These are phyloP conservation scores for Streptanthus diversifolius DNA, from an alignment of 345 rosid genomes.

Conservation along the genomic window DNA sequence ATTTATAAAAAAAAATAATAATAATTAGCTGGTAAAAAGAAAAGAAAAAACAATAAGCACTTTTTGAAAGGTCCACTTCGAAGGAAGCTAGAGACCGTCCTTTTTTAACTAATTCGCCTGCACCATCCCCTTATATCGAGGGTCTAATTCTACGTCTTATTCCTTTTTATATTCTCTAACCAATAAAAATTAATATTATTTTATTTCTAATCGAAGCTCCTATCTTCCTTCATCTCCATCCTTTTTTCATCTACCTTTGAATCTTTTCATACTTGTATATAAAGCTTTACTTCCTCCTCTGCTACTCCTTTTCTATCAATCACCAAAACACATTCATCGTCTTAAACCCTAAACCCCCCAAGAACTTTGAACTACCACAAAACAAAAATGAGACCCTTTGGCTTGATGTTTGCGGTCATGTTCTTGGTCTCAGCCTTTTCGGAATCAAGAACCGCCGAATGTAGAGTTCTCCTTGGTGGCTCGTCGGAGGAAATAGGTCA, in stretches of 20 bases:
- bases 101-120: conserved; percentile 35
- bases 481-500: conserved; percentile 2
- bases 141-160: conserved; percentile 35
- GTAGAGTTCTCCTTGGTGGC: conserved; percentile 34
- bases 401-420: conserved; percentile 33
- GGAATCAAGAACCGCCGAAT: conserved; percentile 31
- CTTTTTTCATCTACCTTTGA: conserved; percentile 42
- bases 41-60: conserved; percentile 24
- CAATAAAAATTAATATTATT: background rate
- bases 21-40: conserved; percentile 9
- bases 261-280: conserved; percentile 33
- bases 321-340: conserved; percentile 30
- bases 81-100: conserved; percentile 50
- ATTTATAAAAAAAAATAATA: background rate
- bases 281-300: conserved; percentile 34
- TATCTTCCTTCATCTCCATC: conserved; percentile 35
- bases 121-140: conserved; percentile 39
- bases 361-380: background rate
- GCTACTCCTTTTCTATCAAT: conserved; percentile 33
- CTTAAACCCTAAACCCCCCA: conserved; percentile 22
- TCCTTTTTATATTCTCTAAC: conserved; percentile 36
- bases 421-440: conserved; percentile 36
- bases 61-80: conserved; percentile 32
- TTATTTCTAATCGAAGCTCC: background rate
- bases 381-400: conserved; percentile 40